Base-by-base conservation (phyloP, 805 yeast genomes). In the Henningerozyma blattae region DNA sequence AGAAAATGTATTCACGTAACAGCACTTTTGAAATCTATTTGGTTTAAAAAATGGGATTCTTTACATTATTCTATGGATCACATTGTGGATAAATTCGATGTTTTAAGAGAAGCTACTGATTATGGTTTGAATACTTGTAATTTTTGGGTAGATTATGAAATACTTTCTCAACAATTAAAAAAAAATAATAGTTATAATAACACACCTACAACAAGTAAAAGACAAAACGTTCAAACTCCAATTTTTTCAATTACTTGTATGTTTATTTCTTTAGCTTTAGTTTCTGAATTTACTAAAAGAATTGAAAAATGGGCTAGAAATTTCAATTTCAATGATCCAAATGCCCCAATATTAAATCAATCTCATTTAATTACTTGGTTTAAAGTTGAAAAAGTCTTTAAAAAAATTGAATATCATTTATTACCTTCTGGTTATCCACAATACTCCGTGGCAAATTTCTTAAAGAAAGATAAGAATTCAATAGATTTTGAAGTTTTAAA, bases 351-450 rank as follows among this genome's bases (percentile, higher is more conserved):
- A 18, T 46, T 68, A 26, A 61, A 62, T 34, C 63, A 69, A 3
- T 57, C 61, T 33, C 85, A 78, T 44, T 61, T 77, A 42, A 73
- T 75, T 27, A 43, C 75, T 33, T 78, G 85, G 86, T 58, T 77
- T 12, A 24, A 24, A 35, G 71, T 79, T 17, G 79, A 77, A 41
- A 59, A 64, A 14, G 59, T 73, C 4, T 64, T 79, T 45, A 64
- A 69, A 38, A 71, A 70, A 47, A 72, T 77, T 32, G 84, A 77
- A 41, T 58, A 64, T 22, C 67, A 71, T 32, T 52, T 79, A 35
- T 53, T 72, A 18, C 70, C 76, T 3, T 59, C 63, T 31, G 72
- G 69, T 22, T 60, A 68, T 30, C 46, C 22, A 26, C 7, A 60
- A 71, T 18, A 65, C 73, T 3, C 73, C 72, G 45, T 60, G 77